Conservation (phyloP, 1,139 yeast genomes). For the Groenewaldozyma sp. region DNA sequence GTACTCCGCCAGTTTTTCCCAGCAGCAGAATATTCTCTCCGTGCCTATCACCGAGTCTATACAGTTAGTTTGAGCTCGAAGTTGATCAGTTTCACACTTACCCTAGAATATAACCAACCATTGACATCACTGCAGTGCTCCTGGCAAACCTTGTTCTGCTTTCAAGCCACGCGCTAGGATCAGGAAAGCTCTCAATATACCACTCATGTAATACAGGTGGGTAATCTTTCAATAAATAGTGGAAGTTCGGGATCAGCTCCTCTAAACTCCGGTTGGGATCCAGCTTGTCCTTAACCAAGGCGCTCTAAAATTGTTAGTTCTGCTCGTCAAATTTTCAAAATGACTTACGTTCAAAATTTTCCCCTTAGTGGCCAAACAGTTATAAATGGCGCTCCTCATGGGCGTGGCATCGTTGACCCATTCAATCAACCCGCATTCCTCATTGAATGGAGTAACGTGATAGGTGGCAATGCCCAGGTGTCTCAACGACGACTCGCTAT, state of each 20-base stretch:
- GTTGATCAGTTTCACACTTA: constrained; percentile 1
- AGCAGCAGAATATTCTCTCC: constrained; percentile 81
- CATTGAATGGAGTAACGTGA: constrained; percentile 83
- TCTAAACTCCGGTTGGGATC: constrained; percentile 9
- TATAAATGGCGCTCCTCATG: constrained; percentile 55
- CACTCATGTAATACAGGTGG: constrained; percentile 79
- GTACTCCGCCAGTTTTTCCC: constrained; percentile 63
- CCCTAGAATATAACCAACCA: constrained; percentile 73
- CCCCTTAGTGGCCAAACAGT: constrained; percentile 34
- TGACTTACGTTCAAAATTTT: constrained; percentile 20
- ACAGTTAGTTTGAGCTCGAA: constrained; percentile 23
- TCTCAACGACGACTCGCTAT: constrained; percentile 66
- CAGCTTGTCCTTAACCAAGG: constrained; percentile 8
- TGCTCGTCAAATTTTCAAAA: neutral
- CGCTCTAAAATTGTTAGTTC: neutral
- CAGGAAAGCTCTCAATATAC: constrained; percentile 84
- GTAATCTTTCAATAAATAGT: constrained; percentile 29
- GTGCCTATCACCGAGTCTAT: constrained; percentile 89
- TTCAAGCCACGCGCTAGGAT: constrained; percentile 79
- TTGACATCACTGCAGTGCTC: constrained; percentile 92
- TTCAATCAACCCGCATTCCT: constrained; percentile 83
- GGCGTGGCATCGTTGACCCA: constrained; percentile 86
- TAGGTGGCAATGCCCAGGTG: constrained; percentile 67
- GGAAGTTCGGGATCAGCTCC: constrained; percentile 9
- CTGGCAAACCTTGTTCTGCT: constrained; percentile 69